Conservation (phyloP, 371 early-diverging fungal genomes). For the Quaeritorhiza haematococci region DNA sequence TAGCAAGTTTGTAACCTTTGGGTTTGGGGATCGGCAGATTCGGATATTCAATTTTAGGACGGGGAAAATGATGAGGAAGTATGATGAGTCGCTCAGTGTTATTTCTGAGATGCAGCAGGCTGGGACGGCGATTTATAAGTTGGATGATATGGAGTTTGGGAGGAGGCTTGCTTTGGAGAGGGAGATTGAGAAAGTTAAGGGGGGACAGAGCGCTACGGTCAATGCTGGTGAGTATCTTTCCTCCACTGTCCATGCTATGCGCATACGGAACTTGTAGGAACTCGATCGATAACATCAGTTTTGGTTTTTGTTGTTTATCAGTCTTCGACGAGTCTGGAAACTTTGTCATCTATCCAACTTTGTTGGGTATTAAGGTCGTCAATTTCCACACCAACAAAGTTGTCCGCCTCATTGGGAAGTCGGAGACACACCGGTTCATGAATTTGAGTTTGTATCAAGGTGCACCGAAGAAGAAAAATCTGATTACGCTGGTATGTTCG, state of each 20-base stretch:
- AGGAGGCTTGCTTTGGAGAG: constrained; percentile 84
- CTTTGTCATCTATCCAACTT: constrained; percentile 82
- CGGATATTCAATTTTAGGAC: constrained; percentile 79
- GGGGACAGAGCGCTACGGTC: constrained; percentile 54
- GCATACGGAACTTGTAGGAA: background rate
- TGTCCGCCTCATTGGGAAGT: constrained; percentile 76
- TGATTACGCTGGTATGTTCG: constrained; percentile 68
- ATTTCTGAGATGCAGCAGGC: constrained; percentile 86
- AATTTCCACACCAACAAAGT: constrained; percentile 82
- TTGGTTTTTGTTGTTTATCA: too few relatives aligned
- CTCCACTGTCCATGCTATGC: background rate
- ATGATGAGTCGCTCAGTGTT: constrained; percentile 81
- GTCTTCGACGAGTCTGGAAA: constrained; percentile 90
- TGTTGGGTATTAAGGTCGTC: constrained; percentile 91
- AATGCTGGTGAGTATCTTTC: constrained; percentile 60
- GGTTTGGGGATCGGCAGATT: constrained; percentile 76
- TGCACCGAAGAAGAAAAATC: constrained; percentile 68
- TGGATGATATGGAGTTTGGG: constrained; percentile 97
- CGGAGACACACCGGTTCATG: constrained; percentile 87
- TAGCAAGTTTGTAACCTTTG: constrained; percentile 79
- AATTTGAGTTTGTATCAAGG: constrained; percentile 87
- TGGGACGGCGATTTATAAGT: constrained; percentile 64
- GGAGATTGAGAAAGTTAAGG: constrained; percentile 69
- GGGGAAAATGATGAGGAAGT: constrained; percentile 83
- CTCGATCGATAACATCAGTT: background rate